Conservation (phyloP, 148 eudicot genomes). For the Spergularia bocconei region DNA sequence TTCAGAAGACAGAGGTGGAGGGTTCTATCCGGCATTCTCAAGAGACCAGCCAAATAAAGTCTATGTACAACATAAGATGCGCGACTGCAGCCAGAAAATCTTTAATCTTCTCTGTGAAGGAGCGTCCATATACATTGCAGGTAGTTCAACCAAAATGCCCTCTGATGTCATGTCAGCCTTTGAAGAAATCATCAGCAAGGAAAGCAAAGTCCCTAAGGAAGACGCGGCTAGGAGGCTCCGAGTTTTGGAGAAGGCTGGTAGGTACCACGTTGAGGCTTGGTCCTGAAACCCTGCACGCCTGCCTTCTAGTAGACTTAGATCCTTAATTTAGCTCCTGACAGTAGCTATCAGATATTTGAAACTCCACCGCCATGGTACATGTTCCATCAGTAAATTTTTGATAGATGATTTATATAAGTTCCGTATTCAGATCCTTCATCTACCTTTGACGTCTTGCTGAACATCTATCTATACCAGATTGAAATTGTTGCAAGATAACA, state of each 20-base stretch:
- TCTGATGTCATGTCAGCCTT: conserved; percentile 70
- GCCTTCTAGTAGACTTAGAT: neutral
- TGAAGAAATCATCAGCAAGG: conserved; percentile 68
- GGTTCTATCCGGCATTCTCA: conserved; percentile 78
- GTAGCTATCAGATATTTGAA: too few relatives aligned
- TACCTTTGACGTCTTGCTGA: too few relatives aligned
- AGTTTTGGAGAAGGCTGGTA: conserved; percentile 80
- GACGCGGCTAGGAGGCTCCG: conserved; percentile 67
- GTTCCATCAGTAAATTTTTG: too few relatives aligned
- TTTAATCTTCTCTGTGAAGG: conserved; percentile 68
- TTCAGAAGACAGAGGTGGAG: conserved; percentile 82
- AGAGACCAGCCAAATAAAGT: conserved; percentile 80
- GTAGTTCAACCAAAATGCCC: conserved; percentile 89
- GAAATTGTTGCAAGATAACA: too few relatives aligned
- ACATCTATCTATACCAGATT: too few relatives aligned
- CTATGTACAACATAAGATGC: conserved; percentile 85
- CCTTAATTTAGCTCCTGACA: too few relatives aligned
- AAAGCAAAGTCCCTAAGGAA: conserved; percentile 47
- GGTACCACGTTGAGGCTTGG: conserved; percentile 92
- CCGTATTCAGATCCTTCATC: too few relatives aligned
- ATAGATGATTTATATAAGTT: too few relatives aligned
- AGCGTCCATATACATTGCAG: conserved; percentile 72
- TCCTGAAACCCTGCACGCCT: conserved; percentile 33
- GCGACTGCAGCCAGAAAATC: conserved; percentile 50
- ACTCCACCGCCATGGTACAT: too few relatives aligned